Evolutionary conservation across 1,139 yeast species (phyloP), one percentile per base, ranked within the genome.

Genomic region (Candida frijolesensis): DNA sequence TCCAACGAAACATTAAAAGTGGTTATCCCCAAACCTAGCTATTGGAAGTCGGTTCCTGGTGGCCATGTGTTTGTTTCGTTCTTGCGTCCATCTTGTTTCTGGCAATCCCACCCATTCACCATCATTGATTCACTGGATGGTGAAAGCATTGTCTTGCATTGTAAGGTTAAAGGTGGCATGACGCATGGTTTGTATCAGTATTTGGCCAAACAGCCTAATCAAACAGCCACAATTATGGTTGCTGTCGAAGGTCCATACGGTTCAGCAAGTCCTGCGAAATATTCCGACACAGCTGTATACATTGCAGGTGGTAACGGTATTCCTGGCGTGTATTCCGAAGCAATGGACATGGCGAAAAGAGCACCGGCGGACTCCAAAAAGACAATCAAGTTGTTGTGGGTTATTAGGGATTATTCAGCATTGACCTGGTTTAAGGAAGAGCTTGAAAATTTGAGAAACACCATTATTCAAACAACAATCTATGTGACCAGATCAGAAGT

Each of bases 61-160:
- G 79, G 81, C 1, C 82, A 79, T 59, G 83, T 80, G 0, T 80
- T 74, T 51, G 64, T 80, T 38, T 72, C 78, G 53, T 79, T 80
- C 58, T 49, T 77, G 27, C 62, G 63, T 43, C 67, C 67, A 3
- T 48, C 62, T n/a, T 66, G 62, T 50, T 74, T 73, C 56, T 73
- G 74, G 74, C 79, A 74, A 56, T 71, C 76, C 1, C 79, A 73
- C 55, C 78, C 78, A 42, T 51, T 51, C 16, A 49, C 54, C 1
- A 49, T 73, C 6, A 57, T 62, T 37, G 64, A 67, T 44, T 59
- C 71, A 47, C 47, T 14, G 5, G 41, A 42, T 8, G 33, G 37
- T 12, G 38, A 41, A 44, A 53, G 58, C 11, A 64, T 74, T 22
- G 56, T 59, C 3, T 59, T 70, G 22, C 69, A 64, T 53, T 60